A percentile compares a stretch with the other conserved stretches of the same genome.
Conservation (phyloP, 129 eudicot genomes). For the Chrysanthemum lavandulifolium region DNA sequence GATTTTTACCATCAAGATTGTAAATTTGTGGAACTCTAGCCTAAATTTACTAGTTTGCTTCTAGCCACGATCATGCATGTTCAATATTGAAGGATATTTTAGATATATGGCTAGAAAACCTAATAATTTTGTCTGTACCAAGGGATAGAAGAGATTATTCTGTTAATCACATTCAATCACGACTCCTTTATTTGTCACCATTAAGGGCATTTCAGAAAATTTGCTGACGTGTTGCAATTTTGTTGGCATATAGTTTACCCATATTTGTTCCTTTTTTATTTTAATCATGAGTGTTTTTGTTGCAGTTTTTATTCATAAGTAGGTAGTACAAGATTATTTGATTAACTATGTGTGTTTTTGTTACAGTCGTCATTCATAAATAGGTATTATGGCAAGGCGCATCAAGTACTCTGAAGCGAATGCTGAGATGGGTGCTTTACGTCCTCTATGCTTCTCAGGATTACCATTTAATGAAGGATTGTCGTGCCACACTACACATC, state of each 20-base stretch:
- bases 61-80: too few species aligned
- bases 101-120: not conserved
- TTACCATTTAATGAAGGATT: not conserved
- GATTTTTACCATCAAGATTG: not conserved
- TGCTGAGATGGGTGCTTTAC: not conserved
- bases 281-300: not conserved
- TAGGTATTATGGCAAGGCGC: conserved; percentile 86
- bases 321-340: not conserved
- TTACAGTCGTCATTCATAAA: conserved; percentile 83
- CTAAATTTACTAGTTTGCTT: not conserved
- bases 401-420: conserved; percentile 50
- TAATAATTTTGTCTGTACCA: not conserved
- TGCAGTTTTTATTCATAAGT: not conserved
- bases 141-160: not conserved
- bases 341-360: conserved; percentile 1
- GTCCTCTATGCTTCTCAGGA: not conserved
- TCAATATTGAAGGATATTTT: not conserved
- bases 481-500: not conserved
- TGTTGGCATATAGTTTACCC: not conserved
- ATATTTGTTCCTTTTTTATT: not conserved
- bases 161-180: not conserved
- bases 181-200: not conserved
- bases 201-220: not conserved
- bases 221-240: not conserved
- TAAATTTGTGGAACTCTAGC: not conserved